These are phyloP conservation scores for Pseudogymnoascus sp. DNA, from an alignment of 2,329 filamentous ascomycete species.

Conservation along the genomic window DNA sequence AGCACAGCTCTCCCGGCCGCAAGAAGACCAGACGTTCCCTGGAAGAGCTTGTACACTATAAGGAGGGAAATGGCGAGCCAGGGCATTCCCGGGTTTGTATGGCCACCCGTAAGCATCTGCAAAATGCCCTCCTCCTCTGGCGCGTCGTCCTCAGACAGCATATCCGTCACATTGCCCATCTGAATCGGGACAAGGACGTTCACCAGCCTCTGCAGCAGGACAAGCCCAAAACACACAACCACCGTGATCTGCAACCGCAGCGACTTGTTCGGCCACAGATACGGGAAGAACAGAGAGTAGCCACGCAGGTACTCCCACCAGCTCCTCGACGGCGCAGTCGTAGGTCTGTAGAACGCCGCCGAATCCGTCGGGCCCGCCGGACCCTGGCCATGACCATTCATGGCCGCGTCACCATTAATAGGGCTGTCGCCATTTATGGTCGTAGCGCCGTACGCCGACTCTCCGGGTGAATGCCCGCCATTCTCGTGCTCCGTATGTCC, in stretches of 20 bases:
- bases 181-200: constrained; percentile 82
- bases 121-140: constrained; percentile 29
- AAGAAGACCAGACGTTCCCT: constrained; percentile 81
- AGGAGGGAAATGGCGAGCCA: constrained; percentile 71
- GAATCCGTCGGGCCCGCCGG: constrained; percentile 47
- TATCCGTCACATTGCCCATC: constrained; percentile 70
- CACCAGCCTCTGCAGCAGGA: constrained; percentile 72
- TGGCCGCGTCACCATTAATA: constrained; percentile 40
- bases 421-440: constrained; percentile 27
- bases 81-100: constrained; percentile 39
- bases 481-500: constrained; percentile 21
- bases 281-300: constrained; percentile 91
- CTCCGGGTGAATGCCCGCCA: constrained; percentile 14
- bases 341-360: constrained; percentile 81
- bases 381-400: constrained; percentile 33
- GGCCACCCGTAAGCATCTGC: constrained; percentile 15
- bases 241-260: constrained; percentile 66
- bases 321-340: constrained; percentile 74
- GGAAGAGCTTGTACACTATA: constrained; percentile 70
- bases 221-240: constrained; percentile 70
- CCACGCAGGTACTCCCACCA: constrained; percentile 96
- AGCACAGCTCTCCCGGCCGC: constrained; percentile 74
- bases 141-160: constrained; percentile 50
- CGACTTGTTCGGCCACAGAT: constrained; percentile 88
- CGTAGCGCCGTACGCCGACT: constrained; percentile 30